Percentiles rank a stretch among this genome's conserved stretches.
Evolutionary conservation across 2,329 filamentous ascomycete species (phyloP).

Genomic region (Triangularia setosa): DNA sequence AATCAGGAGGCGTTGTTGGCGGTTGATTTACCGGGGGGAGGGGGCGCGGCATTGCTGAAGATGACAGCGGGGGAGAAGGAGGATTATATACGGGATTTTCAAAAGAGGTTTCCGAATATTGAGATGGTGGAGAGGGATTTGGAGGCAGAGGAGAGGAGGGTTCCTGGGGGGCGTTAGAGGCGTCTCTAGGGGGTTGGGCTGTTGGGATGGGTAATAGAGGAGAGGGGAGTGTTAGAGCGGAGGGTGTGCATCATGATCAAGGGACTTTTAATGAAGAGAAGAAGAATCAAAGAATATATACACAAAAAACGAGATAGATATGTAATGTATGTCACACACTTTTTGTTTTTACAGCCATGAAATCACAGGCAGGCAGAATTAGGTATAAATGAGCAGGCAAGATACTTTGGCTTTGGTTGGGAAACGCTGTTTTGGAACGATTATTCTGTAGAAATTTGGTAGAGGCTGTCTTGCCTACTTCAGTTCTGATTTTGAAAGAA

Average conservation of each 20-base stretch:
- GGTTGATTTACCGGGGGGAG: slow-evolving; percentile 39
- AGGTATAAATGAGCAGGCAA: no score
- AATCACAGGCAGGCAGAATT: no score
- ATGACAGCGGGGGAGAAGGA: slow-evolving; percentile 58
- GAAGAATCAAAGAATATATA: no score
- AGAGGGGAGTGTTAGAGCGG: background rate
- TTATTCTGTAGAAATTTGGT: background rate
- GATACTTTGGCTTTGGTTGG: no score
- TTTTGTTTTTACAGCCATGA: no score
- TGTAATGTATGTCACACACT: background rate
- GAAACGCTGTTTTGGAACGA: no score
- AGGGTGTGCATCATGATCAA: background rate
- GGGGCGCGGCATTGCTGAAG: slow-evolving; percentile 44
- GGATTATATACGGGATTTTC: slow-evolving; percentile 68
- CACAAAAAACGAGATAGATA: no score
- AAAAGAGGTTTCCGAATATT: slow-evolving; percentile 81
- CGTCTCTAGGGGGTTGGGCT: background rate
- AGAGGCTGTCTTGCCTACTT: background rate
- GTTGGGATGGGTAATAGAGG: background rate
- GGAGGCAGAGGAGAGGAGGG: slow-evolving; percentile 32
- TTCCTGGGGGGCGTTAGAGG: background rate
- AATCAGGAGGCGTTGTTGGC: slow-evolving; percentile 41
- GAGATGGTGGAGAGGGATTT: slow-evolving; percentile 80
- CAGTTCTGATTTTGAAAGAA: background rate
- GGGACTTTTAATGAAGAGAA: no score